Percentiles rank a stretch among this genome's conserved stretches.
phyloP scores from a whole-genome alignment of 306 rosid genomes.

The Vigna reflexopilosa region DNA sequence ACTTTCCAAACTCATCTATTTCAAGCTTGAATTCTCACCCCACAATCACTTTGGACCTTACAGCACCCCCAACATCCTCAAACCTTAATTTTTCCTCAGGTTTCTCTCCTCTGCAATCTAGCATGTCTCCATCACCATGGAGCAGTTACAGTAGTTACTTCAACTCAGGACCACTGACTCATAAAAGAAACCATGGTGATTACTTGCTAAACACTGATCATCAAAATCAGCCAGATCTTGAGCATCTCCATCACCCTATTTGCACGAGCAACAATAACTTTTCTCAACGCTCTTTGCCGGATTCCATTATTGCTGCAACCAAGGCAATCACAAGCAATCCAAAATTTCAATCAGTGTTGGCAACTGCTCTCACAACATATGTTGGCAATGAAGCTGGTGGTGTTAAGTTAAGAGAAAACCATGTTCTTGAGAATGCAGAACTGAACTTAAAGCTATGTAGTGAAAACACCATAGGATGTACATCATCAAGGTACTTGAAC shows the following conservation, averaged over 20 bases:
- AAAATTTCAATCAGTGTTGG: conserved; percentile 47
- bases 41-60: conserved; percentile 67
- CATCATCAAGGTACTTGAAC: conserved; percentile 44
- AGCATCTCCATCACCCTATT: conserved; percentile 42
- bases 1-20: conserved; percentile 55
- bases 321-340: conserved; percentile 44
- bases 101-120: conserved; percentile 46
- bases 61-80: conserved; percentile 42
- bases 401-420: conserved; percentile 27
- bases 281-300: conserved; percentile 33
- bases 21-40: conserved; percentile 65
- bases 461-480: conserved; percentile 12
- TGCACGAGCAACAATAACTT: conserved; percentile 29
- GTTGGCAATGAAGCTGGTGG: conserved; percentile 38
- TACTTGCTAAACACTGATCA: conserved; percentile 28
- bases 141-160: conserved; percentile 25
- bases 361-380: conserved; percentile 43
- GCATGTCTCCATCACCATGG: conserved; percentile 38
- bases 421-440: conserved; percentile 16
- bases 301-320: conserved; percentile 45
- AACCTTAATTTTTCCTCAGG: conserved; percentile 52
- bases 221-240: conserved; percentile 43
- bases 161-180: conserved; percentile 33
- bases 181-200: conserved; percentile 41
- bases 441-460: conserved; percentile 32